Evolutionary conservation across 164 flowering plant genomes (phyloP).

Genomic region (Taxillus chinensis): DNA sequence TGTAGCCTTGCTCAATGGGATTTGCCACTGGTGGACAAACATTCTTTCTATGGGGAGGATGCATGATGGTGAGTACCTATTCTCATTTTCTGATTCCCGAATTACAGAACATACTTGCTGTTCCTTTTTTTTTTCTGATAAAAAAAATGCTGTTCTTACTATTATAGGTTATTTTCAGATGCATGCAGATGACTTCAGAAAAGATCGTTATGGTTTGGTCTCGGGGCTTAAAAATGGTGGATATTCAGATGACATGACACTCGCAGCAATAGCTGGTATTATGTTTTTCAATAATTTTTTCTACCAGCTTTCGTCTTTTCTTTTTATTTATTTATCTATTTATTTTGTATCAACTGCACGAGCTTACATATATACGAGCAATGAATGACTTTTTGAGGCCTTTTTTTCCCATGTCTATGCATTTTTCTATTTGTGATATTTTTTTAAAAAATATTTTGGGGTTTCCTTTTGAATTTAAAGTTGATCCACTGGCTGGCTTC

Average conservation of each 20-base stretch:
- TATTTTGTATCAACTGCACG: too few species aligned
- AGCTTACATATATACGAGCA: too few species aligned
- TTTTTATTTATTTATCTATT: too few species aligned
- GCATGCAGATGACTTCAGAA: slow-evolving; percentile 97
- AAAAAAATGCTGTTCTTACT: slow-evolving; percentile 8
- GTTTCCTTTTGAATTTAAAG: too few species aligned
- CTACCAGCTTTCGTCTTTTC: not conserved
- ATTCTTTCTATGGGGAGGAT: slow-evolving; percentile 98
- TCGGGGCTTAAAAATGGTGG: slow-evolving; percentile 85
- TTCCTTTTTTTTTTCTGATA: not conserved
- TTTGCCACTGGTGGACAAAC: slow-evolving; percentile 98
- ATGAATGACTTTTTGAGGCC: too few species aligned
- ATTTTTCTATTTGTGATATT: too few species aligned
- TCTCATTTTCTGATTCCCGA: slow-evolving; percentile 3
- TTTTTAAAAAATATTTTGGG: too few species aligned
- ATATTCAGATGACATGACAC: slow-evolving; percentile 99
- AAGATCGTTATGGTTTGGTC: slow-evolving; percentile 63
- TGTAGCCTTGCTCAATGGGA: slow-evolving; percentile 99
- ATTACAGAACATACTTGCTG: not conserved
- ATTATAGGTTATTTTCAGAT: slow-evolving; percentile 41
- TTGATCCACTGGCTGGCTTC: too few species aligned
- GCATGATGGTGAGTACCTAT: slow-evolving; percentile 80
- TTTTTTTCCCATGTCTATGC: too few species aligned
- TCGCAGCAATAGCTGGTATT: slow-evolving; percentile 89
- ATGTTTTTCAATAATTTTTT: not conserved